These are phyloP conservation scores for Fraxinus sp. DNA, from an alignment of 305 asterid species.

Conservation along the genomic window DNA sequence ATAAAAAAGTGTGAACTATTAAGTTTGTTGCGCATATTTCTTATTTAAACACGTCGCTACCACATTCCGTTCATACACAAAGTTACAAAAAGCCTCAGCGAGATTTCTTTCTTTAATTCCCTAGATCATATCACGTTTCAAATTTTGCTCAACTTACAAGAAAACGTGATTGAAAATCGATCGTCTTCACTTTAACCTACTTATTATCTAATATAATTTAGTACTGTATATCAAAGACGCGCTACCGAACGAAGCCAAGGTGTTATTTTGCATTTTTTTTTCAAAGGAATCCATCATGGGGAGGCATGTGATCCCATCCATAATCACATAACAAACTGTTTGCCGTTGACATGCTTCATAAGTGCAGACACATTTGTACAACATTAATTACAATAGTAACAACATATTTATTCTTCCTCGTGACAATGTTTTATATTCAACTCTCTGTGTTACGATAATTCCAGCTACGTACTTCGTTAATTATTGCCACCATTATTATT, in stretches of 20 bases:
- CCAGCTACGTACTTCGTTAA: neutral
- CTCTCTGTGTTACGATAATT: neutral
- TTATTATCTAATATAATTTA: no score
- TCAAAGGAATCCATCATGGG: neutral
- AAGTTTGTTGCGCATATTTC: neutral
- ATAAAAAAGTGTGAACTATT: no score
- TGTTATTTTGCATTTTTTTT: neutral
- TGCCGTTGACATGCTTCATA: conserved; percentile 1
- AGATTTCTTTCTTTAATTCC: no score
- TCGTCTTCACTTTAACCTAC: neutral
- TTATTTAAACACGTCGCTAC: no score
- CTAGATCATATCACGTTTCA: neutral
- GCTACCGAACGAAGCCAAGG: neutral
- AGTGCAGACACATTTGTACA: conserved; percentile 2
- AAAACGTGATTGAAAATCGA: neutral
- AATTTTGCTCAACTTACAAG: neutral
- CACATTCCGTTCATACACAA: neutral
- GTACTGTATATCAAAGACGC: neutral
- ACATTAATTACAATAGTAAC: neutral
- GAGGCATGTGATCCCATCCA: conserved; percentile 8
- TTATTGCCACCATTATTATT: neutral
- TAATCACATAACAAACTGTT: neutral
- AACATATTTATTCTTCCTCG: neutral
- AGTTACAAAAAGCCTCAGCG: neutral
- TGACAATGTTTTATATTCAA: neutral